Evolutionary conservation across 1,284 basidiomycete genomes (phyloP).

Genomic region (Phellopilus nigrolimitatus): DNA sequence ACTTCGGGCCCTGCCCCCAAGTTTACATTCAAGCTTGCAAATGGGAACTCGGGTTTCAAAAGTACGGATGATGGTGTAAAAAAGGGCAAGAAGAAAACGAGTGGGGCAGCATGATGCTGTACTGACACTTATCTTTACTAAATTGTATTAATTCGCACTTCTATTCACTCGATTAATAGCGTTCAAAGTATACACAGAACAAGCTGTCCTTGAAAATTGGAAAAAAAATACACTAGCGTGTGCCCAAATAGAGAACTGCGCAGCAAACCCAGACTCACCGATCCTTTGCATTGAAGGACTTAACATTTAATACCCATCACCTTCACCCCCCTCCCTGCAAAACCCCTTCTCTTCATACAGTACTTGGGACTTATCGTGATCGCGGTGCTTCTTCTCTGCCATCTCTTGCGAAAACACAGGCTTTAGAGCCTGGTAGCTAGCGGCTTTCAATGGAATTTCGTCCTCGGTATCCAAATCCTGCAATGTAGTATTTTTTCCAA

Average conservation of each 20-base stretch:
- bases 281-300: not conserved
- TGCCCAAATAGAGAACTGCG: not conserved
- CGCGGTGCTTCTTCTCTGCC: slow-evolving; percentile 61
- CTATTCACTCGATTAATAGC: not conserved
- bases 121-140: not conserved
- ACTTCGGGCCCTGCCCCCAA: slow-evolving; percentile 10
- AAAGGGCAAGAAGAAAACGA: slow-evolving; percentile 35
- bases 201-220: not conserved
- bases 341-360: slow-evolving; percentile 78
- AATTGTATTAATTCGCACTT: not conserved
- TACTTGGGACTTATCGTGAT: slow-evolving; percentile 70
- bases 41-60: no score
- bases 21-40: slow-evolving; percentile 36
- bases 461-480: slow-evolving; percentile 95
- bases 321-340: slow-evolving; percentile 85
- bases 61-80: slow-evolving; percentile 41
- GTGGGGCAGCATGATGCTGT: not conserved
- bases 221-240: not conserved
- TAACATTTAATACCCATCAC: slow-evolving; percentile 73
- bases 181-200: not conserved
- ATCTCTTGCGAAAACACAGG: slow-evolving; percentile 70
- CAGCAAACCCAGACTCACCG: no score
- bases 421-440: slow-evolving; percentile 67
- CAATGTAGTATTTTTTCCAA: slow-evolving; percentile 11
- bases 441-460: slow-evolving; percentile 73